Evolutionary conservation across 2,329 filamentous ascomycete species (phyloP), one percentile per base, ranked within the genome.

Genomic region (Metarhizium album): DNA sequence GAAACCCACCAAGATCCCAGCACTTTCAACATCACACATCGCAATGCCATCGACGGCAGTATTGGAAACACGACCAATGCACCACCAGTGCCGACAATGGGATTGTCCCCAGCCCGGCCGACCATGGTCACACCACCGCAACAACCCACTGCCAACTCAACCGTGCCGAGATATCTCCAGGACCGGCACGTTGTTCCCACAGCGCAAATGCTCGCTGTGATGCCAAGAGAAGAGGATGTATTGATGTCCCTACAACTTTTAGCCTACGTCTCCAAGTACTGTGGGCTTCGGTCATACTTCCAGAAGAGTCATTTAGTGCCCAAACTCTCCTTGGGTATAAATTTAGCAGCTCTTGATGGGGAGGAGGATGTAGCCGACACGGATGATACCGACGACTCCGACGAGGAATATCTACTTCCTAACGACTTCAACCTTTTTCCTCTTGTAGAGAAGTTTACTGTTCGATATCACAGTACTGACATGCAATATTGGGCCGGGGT

Each of bases 401-500:
- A 89, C 52, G 86, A 91, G 61, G 91, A 98, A 67, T 97, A 95
- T 64, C 72, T 94, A 24, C 77, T 95, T 7, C 87, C 90, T 14
- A 91, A 97, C 63, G 89, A 97, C 67, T 91, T 95, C 70, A 98
- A 98, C 69, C 95, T 98, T 58, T 98, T 98, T 70, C 93, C 93
- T 2, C 75, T 98, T 35, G 93, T 98, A 46, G 93, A 98, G 69
- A 97, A 96, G 68, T 98, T 97, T 66, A 98, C 93, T 4, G 88
- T 96, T 29, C 83, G 93, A 57, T 90, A 96, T 64, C 89, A 96
- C 69, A 90, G 87, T 57, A 87, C 89, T 53, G 90, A 96, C 65
- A 98, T 98, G 93, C 91, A 96, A 67, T 98, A 98, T 72, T 98
- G 93, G 93, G 93, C 93, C 18, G 93, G 91, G 55, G 93, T 98